Evolutionary conservation across 139 green algal genomes (phyloP), one percentile per base, ranked within the genome.

Genomic region (Eudorina sp.): DNA sequence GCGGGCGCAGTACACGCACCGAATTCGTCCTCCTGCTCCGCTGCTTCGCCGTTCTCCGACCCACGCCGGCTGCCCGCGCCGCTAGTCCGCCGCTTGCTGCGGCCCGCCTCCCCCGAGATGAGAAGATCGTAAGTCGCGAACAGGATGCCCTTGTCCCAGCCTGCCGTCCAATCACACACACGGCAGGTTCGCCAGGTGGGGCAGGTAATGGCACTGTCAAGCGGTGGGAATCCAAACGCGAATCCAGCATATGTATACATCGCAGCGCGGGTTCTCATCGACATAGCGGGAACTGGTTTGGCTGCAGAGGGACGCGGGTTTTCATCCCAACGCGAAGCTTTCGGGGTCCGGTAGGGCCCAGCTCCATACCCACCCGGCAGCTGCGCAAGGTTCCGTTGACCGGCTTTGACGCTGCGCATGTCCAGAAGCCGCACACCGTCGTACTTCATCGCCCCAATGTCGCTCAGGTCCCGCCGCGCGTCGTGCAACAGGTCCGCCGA

Each of bases 121-220:
- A 95, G 93, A 73, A 94, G 62, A 53, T 92, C 86, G 78, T 95
- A 95, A 1, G 92, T 95, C 66, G 51, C 84, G 83, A 95, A 95
- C 23, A 95, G 66, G 51, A 95, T 92, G 48, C 93, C 93, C 6
- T 45, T 88, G 27, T 92, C 82, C 45, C 88, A 73, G 74, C 81
- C 90, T 77, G 64, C 46, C 31, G 9, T 40, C 23, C n/a, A n/a
- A n/a, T n/a, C n/a, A n/a, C n/a, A n/a, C n/a, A n/a, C n/a, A n/a
- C n/a, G n/a, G n/a, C n/a, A n/a, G n/a, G n/a, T n/a, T n/a, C n/a
- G n/a, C n/a, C n/a, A n/a, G n/a, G n/a, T n/a, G n/a, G n/a, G n/a
- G n/a, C n/a, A n/a, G n/a, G n/a, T n/a, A n/a, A n/a, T n/a, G n/a
- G n/a, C n/a, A n/a, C n/a, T n/a, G n/a, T n/a, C n/a, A n/a, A n/a